phyloP scores from a whole-genome alignment of 2,329 filamentous ascomycete species.

The Neodidymelliopsis sp. region DNA sequence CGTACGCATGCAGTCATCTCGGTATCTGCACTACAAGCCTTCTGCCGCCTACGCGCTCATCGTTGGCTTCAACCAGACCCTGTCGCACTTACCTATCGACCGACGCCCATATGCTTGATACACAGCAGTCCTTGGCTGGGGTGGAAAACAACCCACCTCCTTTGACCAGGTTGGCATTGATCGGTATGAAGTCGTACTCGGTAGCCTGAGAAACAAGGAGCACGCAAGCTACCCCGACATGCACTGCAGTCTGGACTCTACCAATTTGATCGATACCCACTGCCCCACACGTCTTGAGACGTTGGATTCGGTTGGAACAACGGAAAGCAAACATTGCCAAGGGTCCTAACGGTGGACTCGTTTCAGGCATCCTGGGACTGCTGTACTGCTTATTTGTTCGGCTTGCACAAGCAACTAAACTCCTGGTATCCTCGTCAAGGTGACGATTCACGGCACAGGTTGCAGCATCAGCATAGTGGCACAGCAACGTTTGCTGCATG shows the following conservation, averaged over 20 bases:
- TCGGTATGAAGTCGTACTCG: constrained; percentile 14
- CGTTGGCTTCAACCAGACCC: neutral
- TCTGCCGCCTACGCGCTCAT: neutral
- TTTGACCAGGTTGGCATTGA: constrained; percentile 7
- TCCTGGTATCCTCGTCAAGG: neutral
- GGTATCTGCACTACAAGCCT: neutral
- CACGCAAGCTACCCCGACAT: neutral
- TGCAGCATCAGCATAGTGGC: neutral
- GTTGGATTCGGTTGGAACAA: constrained; percentile 2
- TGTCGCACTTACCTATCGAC: constrained; percentile 2
- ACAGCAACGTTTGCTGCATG: neutral
- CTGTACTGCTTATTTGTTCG: neutral
- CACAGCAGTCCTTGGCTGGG: neutral
- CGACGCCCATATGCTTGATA: neutral
- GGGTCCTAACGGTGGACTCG: constrained; percentile 1
- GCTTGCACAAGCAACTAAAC: constrained; percentile 1
- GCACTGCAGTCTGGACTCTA: constrained; percentile 10
- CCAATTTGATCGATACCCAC: constrained; percentile 15
- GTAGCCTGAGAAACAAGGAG: constrained; percentile 6
- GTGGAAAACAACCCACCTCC: neutral
- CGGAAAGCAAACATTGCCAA: constrained; percentile 13
- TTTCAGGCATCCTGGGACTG: constrained; percentile 9
- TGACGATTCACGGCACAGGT: constrained; percentile 5
- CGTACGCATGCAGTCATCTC: constrained; percentile 15
- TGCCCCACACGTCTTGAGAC: constrained; percentile 14